These are phyloP conservation scores for Limonium bicolor DNA, from an alignment of 148 eudicot species.

Conservation along the genomic window DNA sequence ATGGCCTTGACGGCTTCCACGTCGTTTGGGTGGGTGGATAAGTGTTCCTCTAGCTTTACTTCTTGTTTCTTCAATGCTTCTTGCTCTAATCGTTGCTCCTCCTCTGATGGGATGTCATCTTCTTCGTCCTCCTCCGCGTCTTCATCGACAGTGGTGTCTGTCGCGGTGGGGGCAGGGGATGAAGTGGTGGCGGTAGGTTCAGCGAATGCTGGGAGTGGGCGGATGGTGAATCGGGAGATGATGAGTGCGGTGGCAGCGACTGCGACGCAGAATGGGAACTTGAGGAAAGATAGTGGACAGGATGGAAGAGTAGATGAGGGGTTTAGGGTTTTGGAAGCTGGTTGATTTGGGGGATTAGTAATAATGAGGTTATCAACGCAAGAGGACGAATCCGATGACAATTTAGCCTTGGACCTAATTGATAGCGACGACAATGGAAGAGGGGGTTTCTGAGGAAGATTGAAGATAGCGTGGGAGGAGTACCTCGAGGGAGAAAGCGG, in stretches of 20 bases:
- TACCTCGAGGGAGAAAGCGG: no score
- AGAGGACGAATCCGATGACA: constrained; percentile 1
- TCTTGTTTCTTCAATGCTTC: no score
- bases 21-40: constrained; percentile 24
- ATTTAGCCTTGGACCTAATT: background rate
- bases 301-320: no score
- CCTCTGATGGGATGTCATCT: constrained; percentile 1
- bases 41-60: constrained; percentile 14
- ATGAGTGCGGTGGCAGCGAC: constrained; percentile 41
- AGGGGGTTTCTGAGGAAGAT: no score
- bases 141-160: constrained; percentile 10
- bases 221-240: constrained; percentile 18
- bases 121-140: constrained; percentile 16
- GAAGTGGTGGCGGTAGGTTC: constrained; percentile 8
- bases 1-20: constrained; percentile 21
- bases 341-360: no score
- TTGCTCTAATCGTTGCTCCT: no score
- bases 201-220: constrained; percentile 17
- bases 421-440: no score
- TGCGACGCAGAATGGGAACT: constrained; percentile 28
- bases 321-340: no score
- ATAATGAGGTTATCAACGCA: no score
- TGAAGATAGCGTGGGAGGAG: no score
- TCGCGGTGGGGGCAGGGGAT: background rate
- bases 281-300: constrained; percentile 20